These are phyloP conservation scores for Cantharellus cinnabarinus DNA, from an alignment of 768 basidiomycete genomes.

Conservation along the genomic window DNA sequence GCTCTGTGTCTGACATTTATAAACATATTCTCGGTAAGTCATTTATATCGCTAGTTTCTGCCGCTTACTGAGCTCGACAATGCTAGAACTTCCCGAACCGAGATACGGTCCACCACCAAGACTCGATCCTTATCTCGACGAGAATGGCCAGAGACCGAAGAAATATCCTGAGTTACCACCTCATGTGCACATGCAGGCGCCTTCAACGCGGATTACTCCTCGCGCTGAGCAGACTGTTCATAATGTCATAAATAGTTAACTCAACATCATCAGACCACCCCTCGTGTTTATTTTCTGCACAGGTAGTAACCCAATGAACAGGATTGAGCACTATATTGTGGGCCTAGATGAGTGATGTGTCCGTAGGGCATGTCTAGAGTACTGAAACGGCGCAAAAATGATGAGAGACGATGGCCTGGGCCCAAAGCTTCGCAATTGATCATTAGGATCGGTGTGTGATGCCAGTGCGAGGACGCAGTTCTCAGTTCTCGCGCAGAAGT, in stretches of 20 bases:
- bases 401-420: no score
- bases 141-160: neutral
- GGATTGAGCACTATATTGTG: no score
- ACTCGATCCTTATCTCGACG: conserved; percentile 27
- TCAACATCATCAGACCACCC: no score
- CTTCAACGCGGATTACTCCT: neutral
- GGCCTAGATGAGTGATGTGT: no score
- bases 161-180: neutral
- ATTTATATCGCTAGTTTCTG: neutral
- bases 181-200: neutral
- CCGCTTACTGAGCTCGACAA: neutral
- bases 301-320: no score
- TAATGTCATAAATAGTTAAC: neutral
- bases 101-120: conserved; percentile 33
- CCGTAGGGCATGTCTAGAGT: no score
- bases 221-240: neutral
- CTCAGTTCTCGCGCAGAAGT: no score
- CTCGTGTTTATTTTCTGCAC: no score
- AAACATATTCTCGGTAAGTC: conserved; percentile 43
- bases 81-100: conserved; percentile 29
- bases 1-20: conserved; percentile 46
- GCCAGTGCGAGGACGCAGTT: no score
- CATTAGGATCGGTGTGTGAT: no score
- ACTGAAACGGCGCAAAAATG: no score
- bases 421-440: no score